phyloP scores from a whole-genome alignment of 1,139 yeast species.

The Diutina pseudorugosa region DNA sequence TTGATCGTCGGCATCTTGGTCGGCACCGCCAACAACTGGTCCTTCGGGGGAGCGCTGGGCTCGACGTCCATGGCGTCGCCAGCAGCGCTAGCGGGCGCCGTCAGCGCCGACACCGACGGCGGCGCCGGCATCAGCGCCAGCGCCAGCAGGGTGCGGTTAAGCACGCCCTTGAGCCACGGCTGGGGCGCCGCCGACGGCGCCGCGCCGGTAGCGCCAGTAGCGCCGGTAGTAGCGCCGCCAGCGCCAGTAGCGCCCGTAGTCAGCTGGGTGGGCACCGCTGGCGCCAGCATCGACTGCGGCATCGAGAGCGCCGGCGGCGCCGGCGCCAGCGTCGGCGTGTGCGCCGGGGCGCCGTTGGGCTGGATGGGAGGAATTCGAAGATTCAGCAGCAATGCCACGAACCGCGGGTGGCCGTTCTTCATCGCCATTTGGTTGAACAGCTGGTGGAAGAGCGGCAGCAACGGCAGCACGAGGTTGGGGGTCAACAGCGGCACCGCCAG shows the following conservation, averaged over 20 bases:
- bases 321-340: background rate
- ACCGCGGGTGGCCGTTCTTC: background rate
- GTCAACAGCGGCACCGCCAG: constrained; percentile 3
- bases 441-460: constrained; percentile 31
- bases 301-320: background rate
- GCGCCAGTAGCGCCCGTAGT: background rate
- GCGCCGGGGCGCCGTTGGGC: background rate
- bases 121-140: background rate
- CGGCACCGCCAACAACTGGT: background rate
- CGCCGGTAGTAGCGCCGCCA: background rate
- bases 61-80: background rate
- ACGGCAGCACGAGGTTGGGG: constrained; percentile 22
- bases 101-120: background rate
- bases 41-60: background rate
- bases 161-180: background rate
- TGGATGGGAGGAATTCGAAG: constrained; percentile 1
- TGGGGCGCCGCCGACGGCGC: background rate
- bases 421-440: constrained; percentile 16
- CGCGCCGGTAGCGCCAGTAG: background rate
- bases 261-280: background rate
- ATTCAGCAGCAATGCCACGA: constrained; percentile 4
- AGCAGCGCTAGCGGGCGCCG: background rate
- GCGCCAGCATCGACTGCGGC: background rate
- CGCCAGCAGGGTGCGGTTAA: background rate
- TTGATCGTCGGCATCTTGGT: constrained; percentile 25